Conservation (phyloP, 1,284 basidiomycete species). For the Sporisorium scitamineum region DNA sequence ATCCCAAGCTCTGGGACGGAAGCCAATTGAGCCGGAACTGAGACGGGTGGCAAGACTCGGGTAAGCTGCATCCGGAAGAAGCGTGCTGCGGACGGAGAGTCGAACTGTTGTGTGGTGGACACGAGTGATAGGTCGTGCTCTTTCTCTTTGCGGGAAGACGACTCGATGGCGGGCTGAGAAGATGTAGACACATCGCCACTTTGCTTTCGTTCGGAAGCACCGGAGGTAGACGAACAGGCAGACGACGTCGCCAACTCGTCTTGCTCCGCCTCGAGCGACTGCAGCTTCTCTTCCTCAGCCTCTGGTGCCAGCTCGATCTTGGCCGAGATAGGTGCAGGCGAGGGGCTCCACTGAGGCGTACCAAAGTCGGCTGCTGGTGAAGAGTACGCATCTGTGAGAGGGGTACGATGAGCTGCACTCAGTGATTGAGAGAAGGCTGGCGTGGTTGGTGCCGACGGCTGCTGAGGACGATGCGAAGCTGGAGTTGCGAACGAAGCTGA, state of each 20-base stretch:
- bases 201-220: conserved; percentile 22
- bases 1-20: conserved; percentile 8
- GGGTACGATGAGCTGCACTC: neutral
- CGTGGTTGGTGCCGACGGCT: neutral
- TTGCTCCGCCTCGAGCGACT: conserved; percentile 1
- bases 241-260: conserved; percentile 12
- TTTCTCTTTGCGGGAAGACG: neutral
- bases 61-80: conserved; percentile 30
- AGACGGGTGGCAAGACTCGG: neutral
- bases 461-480: conserved; percentile 13
- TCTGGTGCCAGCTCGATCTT: neutral
- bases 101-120: conserved; percentile 3
- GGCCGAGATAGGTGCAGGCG: neutral
- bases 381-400: neutral
- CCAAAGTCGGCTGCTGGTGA: conserved; percentile 16
- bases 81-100: conserved; percentile 32
- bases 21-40: neutral
- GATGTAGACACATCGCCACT: conserved; percentile 25
- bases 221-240: conserved; percentile 17
- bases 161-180: neutral
- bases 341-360: conserved; percentile 26
- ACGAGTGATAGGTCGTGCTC: neutral
- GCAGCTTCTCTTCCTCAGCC: neutral
- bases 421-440: neutral
- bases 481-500: conserved; percentile 26